phyloP scores from a whole-genome alignment of 257 asterid species.

The Oldenlandia corymbosa region DNA sequence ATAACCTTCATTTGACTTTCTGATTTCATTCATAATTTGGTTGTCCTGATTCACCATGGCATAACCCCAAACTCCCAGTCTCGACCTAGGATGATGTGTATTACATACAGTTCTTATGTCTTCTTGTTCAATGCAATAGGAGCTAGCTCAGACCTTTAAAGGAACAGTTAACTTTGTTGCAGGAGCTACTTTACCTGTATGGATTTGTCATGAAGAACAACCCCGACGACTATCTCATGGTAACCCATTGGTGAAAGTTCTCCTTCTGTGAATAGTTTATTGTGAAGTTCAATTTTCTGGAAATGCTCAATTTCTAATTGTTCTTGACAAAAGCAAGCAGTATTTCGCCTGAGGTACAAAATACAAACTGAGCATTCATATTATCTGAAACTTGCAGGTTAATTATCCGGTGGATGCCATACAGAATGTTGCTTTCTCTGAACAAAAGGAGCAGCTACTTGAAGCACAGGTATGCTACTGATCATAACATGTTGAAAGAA shows the following conservation, averaged over 20 bases:
- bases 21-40: neutral
- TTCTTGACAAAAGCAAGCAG: neutral
- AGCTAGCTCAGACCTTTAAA: neutral
- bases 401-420: slow-evolving; percentile 84
- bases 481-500: neutral
- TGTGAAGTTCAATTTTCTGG: neutral
- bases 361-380: neutral
- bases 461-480: slow-evolving; percentile 67
- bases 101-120: neutral
- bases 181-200: slow-evolving; percentile 91
- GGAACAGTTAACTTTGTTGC: slow-evolving; percentile 28
- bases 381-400: slow-evolving; percentile 36
- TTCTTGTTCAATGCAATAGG: neutral
- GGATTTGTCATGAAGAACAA: slow-evolving; percentile 79
- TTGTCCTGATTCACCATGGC: neutral
- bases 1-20: neutral
- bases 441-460: slow-evolving; percentile 77
- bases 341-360: neutral
- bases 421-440: slow-evolving; percentile 53
- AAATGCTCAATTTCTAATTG: slow-evolving; percentile 3
- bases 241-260: slow-evolving; percentile 22
- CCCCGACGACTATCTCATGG: slow-evolving; percentile 94
- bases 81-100: neutral
- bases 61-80: too few relatives aligned
- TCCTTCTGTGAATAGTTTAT: neutral